Evolutionary conservation across 495 filamentous ascomycete genomes (phyloP), one percentile per base, ranked within the genome.

Genomic region (Talaromyces wortmannii): DNA sequence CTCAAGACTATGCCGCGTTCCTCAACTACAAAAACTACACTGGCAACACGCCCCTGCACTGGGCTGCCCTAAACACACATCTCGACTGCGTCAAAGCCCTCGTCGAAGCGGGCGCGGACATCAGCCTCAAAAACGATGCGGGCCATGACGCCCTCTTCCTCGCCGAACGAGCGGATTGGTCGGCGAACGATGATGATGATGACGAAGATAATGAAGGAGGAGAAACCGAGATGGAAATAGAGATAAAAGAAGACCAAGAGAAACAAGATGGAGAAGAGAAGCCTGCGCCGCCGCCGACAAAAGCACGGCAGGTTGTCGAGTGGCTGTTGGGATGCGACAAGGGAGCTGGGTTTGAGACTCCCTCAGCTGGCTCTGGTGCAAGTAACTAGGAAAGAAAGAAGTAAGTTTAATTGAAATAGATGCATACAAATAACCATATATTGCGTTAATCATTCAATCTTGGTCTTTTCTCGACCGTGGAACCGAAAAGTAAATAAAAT

Each of bases 21-120:
- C 55, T 96, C 10, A 86, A 94, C 70, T 78, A 67, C 70, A 79
- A 64, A 17, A 97, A 97, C 58, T 66, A 80, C 55, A 83, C 85
- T 29, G 92, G 90, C 30, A 96, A 96, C 72, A 96, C 92, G 10
- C 78, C 90, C 1, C 70, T 97, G 52, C 92, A 97, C 73, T 97
- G 90, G 90, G 92, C 92, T 0, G 85, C 90, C 1, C 73, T 95
- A 55, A 92, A 94, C 58, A 92, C 92, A 12, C 90, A 96, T 61
- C 68, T 96, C 3, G 79, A 81, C 31, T 81, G 83, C 18, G 91
- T 95, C 11, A 88, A 94, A 74, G 63, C 82, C 3, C 80, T 97
- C 11, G 72, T 89, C 0, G 75, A 85, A 42, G 82, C 83, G 5
- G 89, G 89, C 4, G 89, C 91, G 2, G 87, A 92, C 57, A 78